A percentile compares a stretch with the other conserved stretches of the same genome.
Conservation (phyloP, 108 stramenopile genomes). For the Nannochloropsis gaditana region DNA sequence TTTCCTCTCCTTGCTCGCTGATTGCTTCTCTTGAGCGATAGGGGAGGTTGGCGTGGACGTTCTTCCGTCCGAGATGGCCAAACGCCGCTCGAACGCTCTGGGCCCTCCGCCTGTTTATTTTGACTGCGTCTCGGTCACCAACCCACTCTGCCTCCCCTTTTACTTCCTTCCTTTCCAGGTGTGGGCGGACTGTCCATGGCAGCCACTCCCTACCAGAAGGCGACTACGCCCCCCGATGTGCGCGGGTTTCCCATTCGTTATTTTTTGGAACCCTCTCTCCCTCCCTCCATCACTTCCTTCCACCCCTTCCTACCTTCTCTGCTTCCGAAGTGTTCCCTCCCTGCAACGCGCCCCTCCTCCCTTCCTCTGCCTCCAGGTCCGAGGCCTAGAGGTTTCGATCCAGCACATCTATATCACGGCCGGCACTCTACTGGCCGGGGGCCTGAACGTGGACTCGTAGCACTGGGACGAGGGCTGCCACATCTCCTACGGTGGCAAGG, state of each 20-base stretch:
- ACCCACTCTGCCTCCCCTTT: background rate
- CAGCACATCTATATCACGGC: constrained; percentile 52
- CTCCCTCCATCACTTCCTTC: background rate
- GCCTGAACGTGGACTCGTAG: constrained; percentile 36
- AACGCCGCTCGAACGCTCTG: too few relatives aligned
- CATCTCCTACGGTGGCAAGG: constrained; percentile 52
- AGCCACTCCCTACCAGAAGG: constrained; percentile 47
- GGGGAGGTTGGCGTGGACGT: too few relatives aligned
- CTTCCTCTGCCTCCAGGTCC: background rate
- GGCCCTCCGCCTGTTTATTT: too few relatives aligned
- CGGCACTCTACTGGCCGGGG: constrained; percentile 46
- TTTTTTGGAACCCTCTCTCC: background rate
- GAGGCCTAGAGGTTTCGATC: constrained; percentile 15
- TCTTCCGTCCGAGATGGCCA: background rate
- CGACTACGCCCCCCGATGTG: constrained; percentile 33
- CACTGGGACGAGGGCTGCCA: constrained; percentile 53
- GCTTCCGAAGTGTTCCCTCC: too few relatives aligned
- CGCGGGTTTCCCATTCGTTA: background rate
- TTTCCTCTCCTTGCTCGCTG: too few relatives aligned
- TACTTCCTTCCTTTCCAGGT: background rate
- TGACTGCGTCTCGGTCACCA: background rate
- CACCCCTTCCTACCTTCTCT: background rate
- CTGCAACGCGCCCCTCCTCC: background rate
- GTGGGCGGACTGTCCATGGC: constrained; percentile 29
- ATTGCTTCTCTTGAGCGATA: too few relatives aligned